These are phyloP conservation scores for Nemania sp. DNA, from an alignment of 2,329 filamentous ascomycete genomes.

Conservation along the genomic window DNA sequence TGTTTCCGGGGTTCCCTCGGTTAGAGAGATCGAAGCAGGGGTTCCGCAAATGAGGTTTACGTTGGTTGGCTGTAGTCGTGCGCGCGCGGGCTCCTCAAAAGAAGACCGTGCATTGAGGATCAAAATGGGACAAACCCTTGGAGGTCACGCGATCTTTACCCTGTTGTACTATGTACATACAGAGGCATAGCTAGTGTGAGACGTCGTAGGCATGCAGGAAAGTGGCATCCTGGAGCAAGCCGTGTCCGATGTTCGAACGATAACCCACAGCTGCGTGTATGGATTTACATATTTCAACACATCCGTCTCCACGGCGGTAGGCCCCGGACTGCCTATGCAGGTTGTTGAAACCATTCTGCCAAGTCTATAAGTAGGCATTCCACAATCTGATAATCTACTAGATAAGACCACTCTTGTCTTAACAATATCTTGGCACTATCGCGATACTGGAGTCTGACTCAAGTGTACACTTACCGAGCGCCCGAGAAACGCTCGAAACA, in stretches of 20 bases:
- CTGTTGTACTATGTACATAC: conserved; percentile 1
- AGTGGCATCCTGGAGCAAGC: not conserved
- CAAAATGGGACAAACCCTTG: not conserved
- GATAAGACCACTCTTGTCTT: not conserved
- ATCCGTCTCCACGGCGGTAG: not conserved
- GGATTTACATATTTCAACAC: not conserved
- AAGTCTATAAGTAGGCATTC: not conserved
- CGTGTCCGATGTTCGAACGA: not conserved
- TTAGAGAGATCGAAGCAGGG: not conserved
- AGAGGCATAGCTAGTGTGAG: not conserved
- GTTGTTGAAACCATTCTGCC: not conserved
- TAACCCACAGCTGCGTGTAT: not conserved
- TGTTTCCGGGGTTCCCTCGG: not conserved
- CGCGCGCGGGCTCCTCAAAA: not conserved
- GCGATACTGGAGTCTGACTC: not conserved
- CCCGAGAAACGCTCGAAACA: not conserved
- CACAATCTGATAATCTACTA: not conserved
- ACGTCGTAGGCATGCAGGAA: not conserved
- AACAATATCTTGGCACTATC: not conserved
- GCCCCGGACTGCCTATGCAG: not conserved
- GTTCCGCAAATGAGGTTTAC: not conserved
- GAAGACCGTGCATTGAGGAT: conserved; percentile 3
- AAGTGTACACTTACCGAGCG: not conserved
- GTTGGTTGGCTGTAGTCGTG: not conserved
- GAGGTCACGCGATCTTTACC: conserved; percentile 26